Evolutionary conservation across 2,329 filamentous ascomycete genomes (phyloP).

Genomic region (Fusarium sp.): DNA sequence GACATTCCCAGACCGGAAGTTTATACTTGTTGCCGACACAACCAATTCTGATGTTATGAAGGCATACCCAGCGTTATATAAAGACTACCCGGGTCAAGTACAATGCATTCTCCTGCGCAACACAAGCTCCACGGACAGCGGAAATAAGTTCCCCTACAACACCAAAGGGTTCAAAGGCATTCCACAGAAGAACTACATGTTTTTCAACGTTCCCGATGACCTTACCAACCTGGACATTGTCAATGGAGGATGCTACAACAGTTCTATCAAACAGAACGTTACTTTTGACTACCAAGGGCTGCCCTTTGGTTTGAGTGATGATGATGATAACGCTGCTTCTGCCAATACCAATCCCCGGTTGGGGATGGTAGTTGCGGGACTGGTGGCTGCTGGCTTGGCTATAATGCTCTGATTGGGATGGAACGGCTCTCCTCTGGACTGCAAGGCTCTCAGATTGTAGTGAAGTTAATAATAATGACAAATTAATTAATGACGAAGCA

Average conservation of each 20-base stretch:
- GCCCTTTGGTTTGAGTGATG: constrained; percentile 57
- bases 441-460: background rate
- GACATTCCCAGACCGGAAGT: constrained; percentile 79
- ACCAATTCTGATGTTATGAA: constrained; percentile 82
- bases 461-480: constrained; percentile 12
- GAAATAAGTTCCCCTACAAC: constrained; percentile 79
- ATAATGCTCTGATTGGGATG: constrained; percentile 32
- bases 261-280: constrained; percentile 73
- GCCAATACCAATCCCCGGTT: constrained; percentile 35
- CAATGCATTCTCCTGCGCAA: constrained; percentile 83
- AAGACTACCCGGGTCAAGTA: constrained; percentile 75
- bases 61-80: constrained; percentile 69
- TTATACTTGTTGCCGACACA: constrained; percentile 80
- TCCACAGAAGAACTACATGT: constrained; percentile 78
- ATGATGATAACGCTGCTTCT: constrained; percentile 47
- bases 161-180: constrained; percentile 76
- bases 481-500: background rate
- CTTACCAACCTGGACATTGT: constrained; percentile 72
- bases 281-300: constrained; percentile 75
- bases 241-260: constrained; percentile 75
- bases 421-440: background rate
- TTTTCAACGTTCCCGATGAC: constrained; percentile 79
- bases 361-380: constrained; percentile 32
- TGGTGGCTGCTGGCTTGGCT: constrained; percentile 35
- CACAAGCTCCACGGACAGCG: constrained; percentile 73